phyloP scores from a whole-genome alignment of 805 yeast species.

The Candida glaebosa region DNA sequence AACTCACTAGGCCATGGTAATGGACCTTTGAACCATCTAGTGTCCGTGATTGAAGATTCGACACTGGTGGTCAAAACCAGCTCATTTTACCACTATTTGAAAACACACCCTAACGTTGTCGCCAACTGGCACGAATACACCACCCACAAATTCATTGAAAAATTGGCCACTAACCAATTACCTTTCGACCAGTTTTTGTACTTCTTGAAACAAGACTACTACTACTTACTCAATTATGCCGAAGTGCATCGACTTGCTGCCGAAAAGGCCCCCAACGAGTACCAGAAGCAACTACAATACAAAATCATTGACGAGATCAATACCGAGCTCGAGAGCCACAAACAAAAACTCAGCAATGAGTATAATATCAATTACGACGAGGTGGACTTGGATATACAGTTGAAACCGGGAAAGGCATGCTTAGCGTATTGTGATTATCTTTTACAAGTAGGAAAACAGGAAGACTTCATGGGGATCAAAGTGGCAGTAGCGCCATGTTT shows the following conservation, averaged over 20 bases:
- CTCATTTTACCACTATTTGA: constrained; percentile 38
- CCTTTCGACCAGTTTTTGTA: constrained; percentile 49
- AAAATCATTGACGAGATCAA: constrained; percentile 49
- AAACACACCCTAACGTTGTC: constrained; percentile 51
- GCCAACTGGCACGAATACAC: constrained; percentile 57
- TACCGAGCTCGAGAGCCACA: constrained; percentile 55
- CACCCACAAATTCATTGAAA: constrained; percentile 58
- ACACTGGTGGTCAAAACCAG: background rate
- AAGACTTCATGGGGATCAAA: constrained; percentile 62
- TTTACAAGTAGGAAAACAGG: constrained; percentile 46
- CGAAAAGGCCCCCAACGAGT: constrained; percentile 54
- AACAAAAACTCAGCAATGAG: constrained; percentile 39
- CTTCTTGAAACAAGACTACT: constrained; percentile 62
- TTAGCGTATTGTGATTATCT: constrained; percentile 60
- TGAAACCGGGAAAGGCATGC: constrained; percentile 55
- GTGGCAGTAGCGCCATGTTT: constrained; percentile 74
- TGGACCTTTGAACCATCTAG: constrained; percentile 72
- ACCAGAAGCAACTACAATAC: constrained; percentile 48
- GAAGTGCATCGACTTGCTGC: constrained; percentile 63
- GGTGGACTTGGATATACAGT: constrained; percentile 39
- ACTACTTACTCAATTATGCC: constrained; percentile 66
- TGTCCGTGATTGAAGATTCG: background rate
- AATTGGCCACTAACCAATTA: constrained; percentile 50
- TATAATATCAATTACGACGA: constrained; percentile 39
- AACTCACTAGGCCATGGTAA: constrained; percentile 50